Base-by-base conservation (phyloP, 805 yeast genomes). In the Dipodascopsis tothii region DNA sequence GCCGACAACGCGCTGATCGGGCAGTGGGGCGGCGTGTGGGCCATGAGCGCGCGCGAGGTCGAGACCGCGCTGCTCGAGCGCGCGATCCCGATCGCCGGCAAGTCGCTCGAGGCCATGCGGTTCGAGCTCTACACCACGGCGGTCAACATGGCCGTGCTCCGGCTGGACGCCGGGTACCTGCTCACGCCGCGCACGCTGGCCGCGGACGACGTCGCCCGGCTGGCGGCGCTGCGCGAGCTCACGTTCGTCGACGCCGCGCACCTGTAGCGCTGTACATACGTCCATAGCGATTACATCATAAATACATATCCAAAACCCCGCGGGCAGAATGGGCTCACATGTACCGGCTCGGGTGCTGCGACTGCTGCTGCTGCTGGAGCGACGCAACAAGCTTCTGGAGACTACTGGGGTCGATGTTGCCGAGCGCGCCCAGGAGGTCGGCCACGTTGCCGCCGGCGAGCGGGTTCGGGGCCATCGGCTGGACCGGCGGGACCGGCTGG, bases 331-430 rank as follows among this genome's bases (percentile, higher is more conserved):
- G n/a, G n/a, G 20, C 11, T 33, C 32, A 19, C 21, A 34, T 27
- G 23, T n/a, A 18, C 43, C 17, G 39, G 47, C 23, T 36, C 14
- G 9, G 54, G 22, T 42, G 55, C 21, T 42, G 43, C 20, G 30
- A 52, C 23, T 30, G 41, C 39, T 54, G 58, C 37, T 50, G 58
- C 30, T 54, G 58, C 18, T 57, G 59, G 7, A 58, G 48, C 6
- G 55, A 56, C 16, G 54, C 41, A 5, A 59, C 92, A 14, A 85
- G 83, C 16, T 71, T 75, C 60, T 84, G 85, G 56, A 86, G 68
- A 33, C 87, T 78, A 45, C 65, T 69, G 32, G 92, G 84, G 62
- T 86, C 94, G 54, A 85, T 62, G 52, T 84, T 84, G 63, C 84
- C 94, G 36, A 85, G 52, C 48, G 80, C 68, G 5, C 52, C 51